Evolutionary conservation across 441 rosid species (phyloP).

Genomic region (Croton laevigatus): DNA sequence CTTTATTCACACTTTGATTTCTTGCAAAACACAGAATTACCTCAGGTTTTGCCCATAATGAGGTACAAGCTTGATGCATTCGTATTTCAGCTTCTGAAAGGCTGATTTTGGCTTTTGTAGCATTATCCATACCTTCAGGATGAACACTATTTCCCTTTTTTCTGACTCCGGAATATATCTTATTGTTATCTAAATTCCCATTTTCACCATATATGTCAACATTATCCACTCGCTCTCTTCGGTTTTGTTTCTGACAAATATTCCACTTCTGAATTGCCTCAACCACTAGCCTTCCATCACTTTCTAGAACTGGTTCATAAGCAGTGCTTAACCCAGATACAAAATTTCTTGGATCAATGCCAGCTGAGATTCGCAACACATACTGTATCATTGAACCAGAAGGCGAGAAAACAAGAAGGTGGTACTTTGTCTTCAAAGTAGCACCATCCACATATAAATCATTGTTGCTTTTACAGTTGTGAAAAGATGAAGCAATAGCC

Average conservation of each 20-base stretch:
- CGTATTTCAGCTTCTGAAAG: constrained; percentile 68
- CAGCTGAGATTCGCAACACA: constrained; percentile 39
- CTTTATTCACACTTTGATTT: not conserved
- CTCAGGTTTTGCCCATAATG: constrained; percentile 65
- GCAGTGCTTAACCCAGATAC: constrained; percentile 32
- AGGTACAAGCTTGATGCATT: constrained; percentile 48
- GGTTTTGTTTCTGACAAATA: constrained; percentile 65
- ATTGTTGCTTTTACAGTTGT: constrained; percentile 43
- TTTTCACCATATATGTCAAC: constrained; percentile 78
- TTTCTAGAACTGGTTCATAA: constrained; percentile 52
- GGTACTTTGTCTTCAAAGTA: constrained; percentile 43
- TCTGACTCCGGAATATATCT: constrained; percentile 68
- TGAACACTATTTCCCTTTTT: constrained; percentile 35
- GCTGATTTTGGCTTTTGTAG: constrained; percentile 30
- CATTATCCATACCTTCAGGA: constrained; percentile 29
- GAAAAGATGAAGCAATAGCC: constrained; percentile 74
- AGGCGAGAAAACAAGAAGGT: constrained; percentile 79
- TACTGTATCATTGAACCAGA: constrained; percentile 80
- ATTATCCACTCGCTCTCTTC: constrained; percentile 73
- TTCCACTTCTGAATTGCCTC: constrained; percentile 81
- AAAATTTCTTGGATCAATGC: constrained; percentile 32
- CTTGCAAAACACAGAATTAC: constrained; percentile 30
- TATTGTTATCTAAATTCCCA: constrained; percentile 54
- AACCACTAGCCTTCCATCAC: constrained; percentile 63
- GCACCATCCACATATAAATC: constrained; percentile 29